Evolutionary conservation across 2,329 filamentous ascomycete genomes (phyloP).

Genomic region (Aspergillus versicolor): DNA sequence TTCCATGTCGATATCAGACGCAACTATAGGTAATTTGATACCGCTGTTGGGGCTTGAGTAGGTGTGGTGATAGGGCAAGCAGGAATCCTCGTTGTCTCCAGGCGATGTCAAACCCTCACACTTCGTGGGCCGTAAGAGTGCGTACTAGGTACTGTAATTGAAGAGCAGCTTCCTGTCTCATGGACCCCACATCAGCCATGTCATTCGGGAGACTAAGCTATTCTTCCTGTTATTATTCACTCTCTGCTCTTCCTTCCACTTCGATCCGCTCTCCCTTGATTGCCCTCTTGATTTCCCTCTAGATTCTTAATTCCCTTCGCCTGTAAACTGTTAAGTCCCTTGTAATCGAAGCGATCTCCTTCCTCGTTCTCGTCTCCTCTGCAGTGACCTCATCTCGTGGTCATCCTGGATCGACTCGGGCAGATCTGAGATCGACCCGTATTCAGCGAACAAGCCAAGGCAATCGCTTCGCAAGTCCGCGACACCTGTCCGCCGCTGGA

Average conservation of each 20-base stretch:
- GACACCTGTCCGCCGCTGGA: constrained; percentile 17
- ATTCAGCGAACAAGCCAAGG: constrained; percentile 14
- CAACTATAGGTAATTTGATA: background rate
- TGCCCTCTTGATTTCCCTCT: background rate
- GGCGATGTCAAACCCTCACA: constrained; percentile 2
- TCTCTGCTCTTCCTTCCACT: background rate
- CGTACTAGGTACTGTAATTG: background rate
- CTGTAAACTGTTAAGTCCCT: background rate
- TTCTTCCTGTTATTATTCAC: background rate
- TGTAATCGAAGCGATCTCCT: background rate
- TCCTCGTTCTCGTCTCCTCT: background rate
- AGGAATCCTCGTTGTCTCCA: constrained; percentile 1
- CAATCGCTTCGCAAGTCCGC: constrained; percentile 17
- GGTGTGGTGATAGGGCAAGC: background rate
- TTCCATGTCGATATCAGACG: constrained; percentile 2
- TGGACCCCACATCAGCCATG: constrained; percentile 1
- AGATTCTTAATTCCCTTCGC: background rate
- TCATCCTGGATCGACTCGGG: constrained; percentile 27
- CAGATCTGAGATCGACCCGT: constrained; percentile 29
- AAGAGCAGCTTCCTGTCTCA: background rate
- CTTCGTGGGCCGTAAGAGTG: background rate
- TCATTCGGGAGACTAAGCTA: background rate
- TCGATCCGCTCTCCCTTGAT: background rate
- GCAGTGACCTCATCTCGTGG: constrained; percentile 17
- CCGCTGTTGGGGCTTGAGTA: background rate